These are phyloP conservation scores for Pisolithus thermaeus DNA, from an alignment of 1,284 basidiomycete genomes.

Conservation along the genomic window DNA sequence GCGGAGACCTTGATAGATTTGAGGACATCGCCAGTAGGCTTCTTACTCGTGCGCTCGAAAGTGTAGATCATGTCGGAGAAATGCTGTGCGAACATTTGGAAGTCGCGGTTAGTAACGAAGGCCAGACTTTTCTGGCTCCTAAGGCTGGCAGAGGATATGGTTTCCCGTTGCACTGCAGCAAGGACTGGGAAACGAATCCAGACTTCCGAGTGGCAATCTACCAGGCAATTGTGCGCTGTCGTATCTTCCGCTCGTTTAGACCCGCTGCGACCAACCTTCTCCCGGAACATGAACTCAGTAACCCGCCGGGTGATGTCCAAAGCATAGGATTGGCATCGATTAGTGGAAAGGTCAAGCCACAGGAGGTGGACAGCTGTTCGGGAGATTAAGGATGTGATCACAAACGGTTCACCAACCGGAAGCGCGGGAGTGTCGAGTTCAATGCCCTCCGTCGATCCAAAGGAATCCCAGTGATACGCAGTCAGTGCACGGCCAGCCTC, in stretches of 20 bases:
- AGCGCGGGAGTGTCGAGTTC: constrained; percentile 24
- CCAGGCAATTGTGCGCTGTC: constrained; percentile 40
- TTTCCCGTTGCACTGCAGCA: constrained; percentile 46
- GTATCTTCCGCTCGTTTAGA: constrained; percentile 16
- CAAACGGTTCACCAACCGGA: constrained; percentile 15
- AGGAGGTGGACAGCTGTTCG: constrained; percentile 39
- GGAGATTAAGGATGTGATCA: constrained; percentile 41
- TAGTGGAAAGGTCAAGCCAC: constrained; percentile 28
- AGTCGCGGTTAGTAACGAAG: constrained; percentile 40
- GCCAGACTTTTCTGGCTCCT: constrained; percentile 30
- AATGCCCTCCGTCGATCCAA: constrained; percentile 41
- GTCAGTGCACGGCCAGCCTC: constrained; percentile 19
- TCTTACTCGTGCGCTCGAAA: constrained; percentile 43
- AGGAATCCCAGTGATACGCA: constrained; percentile 47
- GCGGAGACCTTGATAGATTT: constrained; percentile 28
- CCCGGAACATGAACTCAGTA: constrained; percentile 51
- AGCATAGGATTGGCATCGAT: constrained; percentile 34
- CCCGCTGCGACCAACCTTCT: constrained; percentile 19
- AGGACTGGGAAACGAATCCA: constrained; percentile 61
- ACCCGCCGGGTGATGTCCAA: constrained; percentile 48
- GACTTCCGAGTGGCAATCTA: constrained; percentile 55
- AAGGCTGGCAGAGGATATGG: constrained; percentile 32
- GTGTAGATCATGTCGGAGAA: constrained; percentile 39
- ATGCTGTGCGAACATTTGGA: constrained; percentile 33
- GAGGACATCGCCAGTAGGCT: constrained; percentile 36